Evolutionary conservation across 164 flowering plant genomes (phyloP).

Genomic region (Piper longum): DNA sequence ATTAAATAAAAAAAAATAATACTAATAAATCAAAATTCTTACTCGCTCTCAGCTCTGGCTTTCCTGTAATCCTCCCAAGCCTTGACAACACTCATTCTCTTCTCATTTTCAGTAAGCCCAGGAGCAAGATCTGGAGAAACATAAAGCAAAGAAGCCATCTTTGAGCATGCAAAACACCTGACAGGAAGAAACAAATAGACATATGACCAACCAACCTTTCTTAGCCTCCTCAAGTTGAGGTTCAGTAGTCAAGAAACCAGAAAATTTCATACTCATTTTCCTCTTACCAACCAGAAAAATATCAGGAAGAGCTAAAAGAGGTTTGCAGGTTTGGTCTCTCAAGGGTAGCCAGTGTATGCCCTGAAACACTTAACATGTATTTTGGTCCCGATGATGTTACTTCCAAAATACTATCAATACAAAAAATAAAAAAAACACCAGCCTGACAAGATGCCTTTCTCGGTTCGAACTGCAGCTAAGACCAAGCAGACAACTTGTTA

Average conservation of each 20-base stretch:
- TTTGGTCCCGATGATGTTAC: too few relatives aligned
- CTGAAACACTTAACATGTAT: too few relatives aligned
- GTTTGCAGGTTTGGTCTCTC: background rate
- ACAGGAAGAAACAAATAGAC: too few relatives aligned
- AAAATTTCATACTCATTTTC: background rate
- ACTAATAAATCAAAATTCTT: background rate
- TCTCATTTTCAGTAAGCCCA: constrained; percentile 53
- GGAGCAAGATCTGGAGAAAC: constrained; percentile 50
- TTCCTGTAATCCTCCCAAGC: constrained; percentile 97
- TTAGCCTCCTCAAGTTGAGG: background rate
- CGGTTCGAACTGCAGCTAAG: too few relatives aligned
- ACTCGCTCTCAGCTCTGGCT: constrained; percentile 76
- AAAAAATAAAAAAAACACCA: too few relatives aligned
- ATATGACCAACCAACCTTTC: background rate
- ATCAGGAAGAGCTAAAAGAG: background rate
- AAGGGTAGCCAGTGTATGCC: background rate
- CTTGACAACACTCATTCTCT: constrained; percentile 53
- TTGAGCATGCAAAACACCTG: background rate
- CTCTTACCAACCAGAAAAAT: background rate
- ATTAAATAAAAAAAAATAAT: too few relatives aligned
- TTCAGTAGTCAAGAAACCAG: background rate
- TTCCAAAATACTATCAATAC: too few relatives aligned
- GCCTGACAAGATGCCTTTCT: too few relatives aligned
- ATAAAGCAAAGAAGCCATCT: background rate
- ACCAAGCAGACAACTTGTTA: too few relatives aligned